These are phyloP conservation scores for Castanea sativa DNA, from an alignment of 306 rosid species.

Conservation along the genomic window DNA sequence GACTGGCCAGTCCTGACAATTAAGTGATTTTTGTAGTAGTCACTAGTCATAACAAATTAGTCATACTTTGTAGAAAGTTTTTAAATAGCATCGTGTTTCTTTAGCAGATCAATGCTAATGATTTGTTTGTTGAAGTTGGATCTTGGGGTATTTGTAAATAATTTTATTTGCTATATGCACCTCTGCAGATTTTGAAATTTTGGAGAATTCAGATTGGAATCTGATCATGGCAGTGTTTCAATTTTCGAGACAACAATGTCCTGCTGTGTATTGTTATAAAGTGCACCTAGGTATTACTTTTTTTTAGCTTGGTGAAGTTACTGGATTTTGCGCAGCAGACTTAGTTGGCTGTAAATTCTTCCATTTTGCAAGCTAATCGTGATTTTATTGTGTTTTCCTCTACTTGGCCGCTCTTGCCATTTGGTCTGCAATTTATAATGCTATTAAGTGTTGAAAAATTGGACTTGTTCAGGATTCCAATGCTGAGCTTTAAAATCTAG, in stretches of 20 bases:
- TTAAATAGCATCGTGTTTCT: background rate
- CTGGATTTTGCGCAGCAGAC: too few relatives aligned
- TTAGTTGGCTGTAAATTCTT: too few relatives aligned
- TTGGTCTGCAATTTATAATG: too few relatives aligned
- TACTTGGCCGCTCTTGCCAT: too few relatives aligned
- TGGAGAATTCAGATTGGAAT: background rate
- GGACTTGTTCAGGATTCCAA: too few relatives aligned
- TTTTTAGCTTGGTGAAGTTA: background rate
- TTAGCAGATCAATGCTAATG: background rate
- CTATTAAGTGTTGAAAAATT: background rate
- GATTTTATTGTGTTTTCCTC: too few relatives aligned
- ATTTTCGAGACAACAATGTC: too few relatives aligned
- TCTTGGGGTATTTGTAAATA: background rate
- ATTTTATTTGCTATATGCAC: background rate
- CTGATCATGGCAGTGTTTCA: background rate
- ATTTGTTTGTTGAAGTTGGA: background rate
- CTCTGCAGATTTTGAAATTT: background rate
- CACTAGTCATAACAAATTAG: background rate
- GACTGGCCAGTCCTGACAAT: constrained; percentile 11
- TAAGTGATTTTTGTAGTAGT: background rate
- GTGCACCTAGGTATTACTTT: background rate
- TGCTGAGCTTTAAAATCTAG: too few relatives aligned
- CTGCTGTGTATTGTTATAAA: background rate
- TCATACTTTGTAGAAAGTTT: background rate
- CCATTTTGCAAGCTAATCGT: too few relatives aligned